These are phyloP conservation scores for Mycosphaerella sp. DNA, from an alignment of 2,329 filamentous ascomycete genomes.

Conservation along the genomic window DNA sequence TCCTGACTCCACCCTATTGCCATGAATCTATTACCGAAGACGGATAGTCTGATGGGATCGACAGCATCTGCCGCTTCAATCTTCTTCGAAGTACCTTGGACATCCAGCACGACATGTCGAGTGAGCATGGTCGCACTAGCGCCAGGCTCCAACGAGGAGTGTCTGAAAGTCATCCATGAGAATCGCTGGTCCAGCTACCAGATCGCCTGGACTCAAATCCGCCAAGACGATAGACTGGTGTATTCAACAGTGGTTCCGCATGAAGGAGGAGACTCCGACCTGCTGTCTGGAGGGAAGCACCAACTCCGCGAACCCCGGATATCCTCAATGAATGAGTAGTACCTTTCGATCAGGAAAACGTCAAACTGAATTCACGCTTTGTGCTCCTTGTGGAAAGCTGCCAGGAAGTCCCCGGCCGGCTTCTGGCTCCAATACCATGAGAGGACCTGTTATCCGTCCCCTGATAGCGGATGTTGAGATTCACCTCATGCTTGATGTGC, in stretches of 20 bases:
- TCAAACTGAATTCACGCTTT: constrained; percentile 41
- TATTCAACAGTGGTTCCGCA: constrained; percentile 19
- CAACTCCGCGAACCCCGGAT: constrained; percentile 31
- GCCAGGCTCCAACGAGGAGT: constrained; percentile 38
- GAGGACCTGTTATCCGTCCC: constrained; percentile 46
- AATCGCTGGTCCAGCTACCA: constrained; percentile 31
- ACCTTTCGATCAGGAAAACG: constrained; percentile 34
- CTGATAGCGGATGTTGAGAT: constrained; percentile 47
- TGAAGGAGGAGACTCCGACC: constrained; percentile 15
- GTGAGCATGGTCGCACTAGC: constrained; percentile 36
- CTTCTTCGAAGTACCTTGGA: constrained; percentile 19
- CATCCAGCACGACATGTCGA: constrained; percentile 38
- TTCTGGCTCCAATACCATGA: constrained; percentile 43
- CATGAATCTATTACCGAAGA: constrained; percentile 55
- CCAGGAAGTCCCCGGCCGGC: constrained; percentile 36
- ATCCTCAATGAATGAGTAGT: constrained; percentile 39
- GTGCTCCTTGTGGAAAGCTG: constrained; percentile 37
- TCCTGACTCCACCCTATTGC: constrained; percentile 36
- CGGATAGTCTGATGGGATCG: constrained; percentile 49
- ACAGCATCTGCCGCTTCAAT: constrained; percentile 27
- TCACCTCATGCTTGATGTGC: constrained; percentile 41
- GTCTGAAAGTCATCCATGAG: constrained; percentile 43
- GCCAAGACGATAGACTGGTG: constrained; percentile 28
- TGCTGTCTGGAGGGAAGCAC: constrained; percentile 15
- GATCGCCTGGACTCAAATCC: constrained; percentile 19